phyloP scores from a whole-genome alignment of 2,329 filamentous ascomycete genomes.

The Colletotrichum spaethianum region DNA sequence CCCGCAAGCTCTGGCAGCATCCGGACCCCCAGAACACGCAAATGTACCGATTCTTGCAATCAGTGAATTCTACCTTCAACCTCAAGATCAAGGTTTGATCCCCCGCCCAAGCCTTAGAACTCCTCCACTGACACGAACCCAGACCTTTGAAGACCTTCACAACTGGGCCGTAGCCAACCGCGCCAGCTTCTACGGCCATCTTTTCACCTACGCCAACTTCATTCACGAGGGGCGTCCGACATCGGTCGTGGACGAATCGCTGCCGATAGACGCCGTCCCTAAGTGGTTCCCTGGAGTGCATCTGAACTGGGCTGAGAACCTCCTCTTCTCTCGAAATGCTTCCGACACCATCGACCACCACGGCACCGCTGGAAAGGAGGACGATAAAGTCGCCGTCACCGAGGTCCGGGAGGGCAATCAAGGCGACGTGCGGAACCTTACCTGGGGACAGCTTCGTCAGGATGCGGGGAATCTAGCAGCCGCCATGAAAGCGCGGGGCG shows the following conservation, averaged over 20 bases:
- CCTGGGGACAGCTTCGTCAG: slow-evolving; percentile 76
- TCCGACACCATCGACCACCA: slow-evolving; percentile 59
- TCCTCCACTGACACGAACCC: slow-evolving; percentile 25
- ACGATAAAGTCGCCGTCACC: slow-evolving; percentile 78
- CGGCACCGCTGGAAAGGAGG: slow-evolving; percentile 76
- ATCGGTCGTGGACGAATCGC: slow-evolving; percentile 76
- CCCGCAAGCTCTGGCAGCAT: slow-evolving; percentile 79
- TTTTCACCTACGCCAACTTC: slow-evolving; percentile 72
- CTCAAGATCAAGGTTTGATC: slow-evolving; percentile 67
- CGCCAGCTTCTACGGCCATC: slow-evolving; percentile 74
- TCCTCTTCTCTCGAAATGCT: slow-evolving; percentile 72
- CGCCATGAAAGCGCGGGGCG: slow-evolving; percentile 76
- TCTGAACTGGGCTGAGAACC: slow-evolving; percentile 86
- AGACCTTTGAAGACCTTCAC: slow-evolving; percentile 80
- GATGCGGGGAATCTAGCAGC: slow-evolving; percentile 72
- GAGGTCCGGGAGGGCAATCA: slow-evolving; percentile 78
- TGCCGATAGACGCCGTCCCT: slow-evolving; percentile 79
- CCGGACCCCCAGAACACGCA: slow-evolving; percentile 71
- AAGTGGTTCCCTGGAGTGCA: slow-evolving; percentile 82
- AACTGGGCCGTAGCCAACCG: slow-evolving; percentile 76
- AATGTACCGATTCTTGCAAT: slow-evolving; percentile 78
- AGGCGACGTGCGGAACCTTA: slow-evolving; percentile 68
- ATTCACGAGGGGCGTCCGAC: slow-evolving; percentile 74
- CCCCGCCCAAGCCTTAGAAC: too few relatives aligned
- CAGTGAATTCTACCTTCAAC: slow-evolving; percentile 70